Base-by-base conservation (phyloP, 345 rosid species). In the Sonneratia caseolaris region DNA sequence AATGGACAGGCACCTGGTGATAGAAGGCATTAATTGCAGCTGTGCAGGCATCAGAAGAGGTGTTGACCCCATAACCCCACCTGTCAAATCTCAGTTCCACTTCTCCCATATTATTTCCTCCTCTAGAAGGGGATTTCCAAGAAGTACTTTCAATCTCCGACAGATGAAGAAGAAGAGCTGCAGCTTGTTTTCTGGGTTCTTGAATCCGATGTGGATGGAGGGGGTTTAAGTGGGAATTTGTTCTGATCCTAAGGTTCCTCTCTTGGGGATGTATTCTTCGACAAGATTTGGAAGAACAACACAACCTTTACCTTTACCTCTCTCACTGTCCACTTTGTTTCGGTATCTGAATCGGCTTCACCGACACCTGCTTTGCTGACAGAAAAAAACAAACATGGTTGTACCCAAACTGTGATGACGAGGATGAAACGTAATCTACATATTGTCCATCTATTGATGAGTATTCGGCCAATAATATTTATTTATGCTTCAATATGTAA, bases 51-150 rank as follows among this genome's bases (percentile, higher is more conserved):
- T 88, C 88, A 1, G 93, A 88, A 69, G 75, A 71, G 36, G 97
- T 76, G 42, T 68, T 83, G n/a, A 90, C 88, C 76, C 84, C 83
- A 69, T 91, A 91, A 8, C 97, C 98, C 94, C 97, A 93, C 69
- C 74, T 81, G 70, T 89, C 94, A 68, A 81, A 77, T 78, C 80
- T 89, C 65, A 78, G 72, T 56, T 76, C 78, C 70, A 83, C 90
- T 27, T 36, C 59, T 4, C 68, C 74, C 74, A 72, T 72, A 22
- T n/a, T 43, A 12, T 12, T 6, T 7, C 9, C 36, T 1, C 16
- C n/a, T 4, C 16, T 13, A 7, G 45, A 12, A 42, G 69, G 45
- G 45, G 14, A 36, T 10, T 37, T 12, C 21, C 32, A 27, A 27
- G 45, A 42, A 9, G 18, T 43, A 38, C 22, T 6, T 3, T 1